phyloP scores from a whole-genome alignment of 371 early-diverging fungal genomes.

The Mortierella polycephala region DNA sequence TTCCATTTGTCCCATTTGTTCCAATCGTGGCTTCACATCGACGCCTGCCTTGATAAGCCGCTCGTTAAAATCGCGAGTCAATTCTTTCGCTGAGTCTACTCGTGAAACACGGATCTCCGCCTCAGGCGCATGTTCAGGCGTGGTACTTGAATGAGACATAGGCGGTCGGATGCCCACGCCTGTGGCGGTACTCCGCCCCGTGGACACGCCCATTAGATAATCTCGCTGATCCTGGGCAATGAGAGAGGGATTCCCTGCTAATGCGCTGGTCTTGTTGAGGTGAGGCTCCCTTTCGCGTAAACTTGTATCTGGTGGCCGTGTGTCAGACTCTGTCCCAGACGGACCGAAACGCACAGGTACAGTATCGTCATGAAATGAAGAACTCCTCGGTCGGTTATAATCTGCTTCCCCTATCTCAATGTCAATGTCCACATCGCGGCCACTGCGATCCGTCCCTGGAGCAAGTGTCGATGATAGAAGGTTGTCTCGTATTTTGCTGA shows the following conservation, averaged over 20 bases:
- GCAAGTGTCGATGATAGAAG: neutral
- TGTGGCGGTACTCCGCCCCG: neutral
- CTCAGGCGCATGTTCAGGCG: neutral
- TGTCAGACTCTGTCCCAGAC: slow-evolving; percentile 4
- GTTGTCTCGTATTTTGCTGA: neutral
- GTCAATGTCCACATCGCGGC: neutral
- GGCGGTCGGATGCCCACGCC: neutral
- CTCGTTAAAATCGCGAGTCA: neutral
- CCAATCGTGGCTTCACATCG: no score
- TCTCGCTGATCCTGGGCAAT: neutral
- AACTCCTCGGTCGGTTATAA: slow-evolving; percentile 18
- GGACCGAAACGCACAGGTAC: slow-evolving; percentile 37
- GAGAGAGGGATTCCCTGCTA: neutral
- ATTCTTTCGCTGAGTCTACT: neutral
- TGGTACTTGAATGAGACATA: neutral
- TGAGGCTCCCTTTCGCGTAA: neutral
- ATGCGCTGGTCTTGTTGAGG: neutral
- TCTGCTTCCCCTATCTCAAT: slow-evolving; percentile 5
- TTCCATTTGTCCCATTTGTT: no score
- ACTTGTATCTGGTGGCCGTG: neutral
- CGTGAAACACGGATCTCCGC: neutral
- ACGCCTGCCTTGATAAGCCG: neutral
- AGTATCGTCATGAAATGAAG: slow-evolving; percentile 26
- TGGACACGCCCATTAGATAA: neutral
- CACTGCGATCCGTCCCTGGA: neutral